phyloP scores from a whole-genome alignment of 345 rosid genomes.

The Limnanthes douglasii region DNA sequence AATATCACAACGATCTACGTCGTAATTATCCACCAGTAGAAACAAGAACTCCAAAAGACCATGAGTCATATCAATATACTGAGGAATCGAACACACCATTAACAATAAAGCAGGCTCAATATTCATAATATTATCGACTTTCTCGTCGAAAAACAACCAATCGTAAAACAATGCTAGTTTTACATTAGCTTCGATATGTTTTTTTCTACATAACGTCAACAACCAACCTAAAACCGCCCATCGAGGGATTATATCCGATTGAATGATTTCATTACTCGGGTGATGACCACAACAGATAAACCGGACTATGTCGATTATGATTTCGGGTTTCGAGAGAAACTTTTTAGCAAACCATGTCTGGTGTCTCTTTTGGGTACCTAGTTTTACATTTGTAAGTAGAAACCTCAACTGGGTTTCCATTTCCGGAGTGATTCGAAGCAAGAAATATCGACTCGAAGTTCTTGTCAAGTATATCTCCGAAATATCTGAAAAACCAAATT shows the following conservation, averaged over 20 bases:
- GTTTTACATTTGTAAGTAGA: conserved; percentile 53
- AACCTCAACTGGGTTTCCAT: conserved; percentile 66
- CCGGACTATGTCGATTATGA: conserved; percentile 51
- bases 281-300: conserved; percentile 68
- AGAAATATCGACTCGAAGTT: conserved; percentile 52
- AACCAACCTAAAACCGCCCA: conserved; percentile 89
- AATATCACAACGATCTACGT: conserved; percentile 22
- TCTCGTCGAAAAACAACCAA: conserved; percentile 78
- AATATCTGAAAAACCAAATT: conserved; percentile 24
- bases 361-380: conserved; percentile 61
- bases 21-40: conserved; percentile 55
- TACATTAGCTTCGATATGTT: conserved; percentile 26
- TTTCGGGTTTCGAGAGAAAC: conserved; percentile 32
- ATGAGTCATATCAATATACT: conserved; percentile 41
- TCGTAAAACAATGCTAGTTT: conserved; percentile 73
- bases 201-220: conserved; percentile 34
- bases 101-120: conserved; percentile 81
- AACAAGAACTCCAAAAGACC: conserved; percentile 66
- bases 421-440: conserved; percentile 49
- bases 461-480: conserved; percentile 31
- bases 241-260: conserved; percentile 55
- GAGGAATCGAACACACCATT: conserved; percentile 61
- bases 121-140: conserved; percentile 53
- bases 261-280: conserved; percentile 43
- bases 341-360: conserved; percentile 67